Conservation (phyloP, 139 green algal species). For the Micractinium conductrix region DNA sequence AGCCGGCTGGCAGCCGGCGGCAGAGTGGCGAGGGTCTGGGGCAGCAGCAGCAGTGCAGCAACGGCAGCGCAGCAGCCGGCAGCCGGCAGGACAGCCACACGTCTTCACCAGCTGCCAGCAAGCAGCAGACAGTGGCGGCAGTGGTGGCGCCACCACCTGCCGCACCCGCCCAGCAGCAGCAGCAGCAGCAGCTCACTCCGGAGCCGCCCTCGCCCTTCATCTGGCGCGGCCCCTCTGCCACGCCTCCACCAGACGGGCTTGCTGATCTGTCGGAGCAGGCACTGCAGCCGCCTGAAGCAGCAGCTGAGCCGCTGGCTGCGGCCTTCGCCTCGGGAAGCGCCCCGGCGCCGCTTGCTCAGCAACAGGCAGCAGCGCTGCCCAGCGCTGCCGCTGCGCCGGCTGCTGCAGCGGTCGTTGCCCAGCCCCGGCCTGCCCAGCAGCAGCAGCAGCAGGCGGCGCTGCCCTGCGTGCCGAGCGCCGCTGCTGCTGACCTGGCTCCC, state of each 20-base stretch:
- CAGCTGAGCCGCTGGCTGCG: not conserved
- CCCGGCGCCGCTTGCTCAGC: too few species aligned
- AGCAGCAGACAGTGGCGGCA: constrained; percentile 12
- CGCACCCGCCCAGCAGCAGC: not conserved
- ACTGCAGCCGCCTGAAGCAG: not conserved
- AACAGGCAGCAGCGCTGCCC: too few species aligned
- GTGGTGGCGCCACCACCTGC: not conserved
- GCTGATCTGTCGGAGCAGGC: not conserved
- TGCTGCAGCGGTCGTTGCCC: too few species aligned
- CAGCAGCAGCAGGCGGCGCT: not conserved
- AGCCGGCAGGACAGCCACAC: constrained; percentile 20
- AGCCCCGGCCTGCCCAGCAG: too few species aligned
- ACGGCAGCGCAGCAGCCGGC: constrained; percentile 9
- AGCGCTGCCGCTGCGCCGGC: too few species aligned
- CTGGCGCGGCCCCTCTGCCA: not conserved
- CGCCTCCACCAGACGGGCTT: constrained; percentile 7
- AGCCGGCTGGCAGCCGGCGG: constrained; percentile 17
- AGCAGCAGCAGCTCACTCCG: constrained; percentile 4
- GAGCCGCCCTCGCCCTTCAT: constrained; percentile 11
- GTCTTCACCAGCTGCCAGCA: too few species aligned
- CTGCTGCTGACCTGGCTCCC: not conserved
- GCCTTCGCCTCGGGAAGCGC: too few species aligned
- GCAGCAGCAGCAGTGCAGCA: not conserved
- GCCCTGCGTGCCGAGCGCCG: not conserved
- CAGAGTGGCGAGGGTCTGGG: constrained; percentile 20